Base-by-base conservation (phyloP, 2,329 filamentous ascomycete genomes). In the Stylonectria norvegica region DNA sequence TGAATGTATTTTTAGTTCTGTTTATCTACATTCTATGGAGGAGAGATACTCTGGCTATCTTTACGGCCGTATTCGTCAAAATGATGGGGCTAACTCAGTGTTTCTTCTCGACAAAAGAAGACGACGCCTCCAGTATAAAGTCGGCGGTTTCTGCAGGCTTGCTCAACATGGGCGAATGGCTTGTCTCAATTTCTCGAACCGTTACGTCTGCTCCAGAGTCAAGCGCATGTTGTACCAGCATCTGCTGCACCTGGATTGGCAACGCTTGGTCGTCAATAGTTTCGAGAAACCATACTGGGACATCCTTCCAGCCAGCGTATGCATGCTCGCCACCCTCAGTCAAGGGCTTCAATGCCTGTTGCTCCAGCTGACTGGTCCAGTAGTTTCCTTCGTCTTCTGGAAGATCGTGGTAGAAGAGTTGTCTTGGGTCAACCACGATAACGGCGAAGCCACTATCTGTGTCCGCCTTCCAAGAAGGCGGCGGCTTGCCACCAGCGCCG, bases 381-480 rank as follows among this genome's bases (percentile, higher is more conserved):
- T 58, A 57, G 4, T 66, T 56, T 0, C 58, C 68, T 36, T 76
- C 72, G 1, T 68, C 63, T 1, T 45, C 51, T 0, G 70, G 60
- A 1, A 77, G 42, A 51, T 78, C 73, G 43, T 76, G 70, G 42
- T 76, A 78, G 41, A 77, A 71, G 2, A 75, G 45, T 5, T 72
- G 57, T 5, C 62, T 47, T 0, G 68, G 55, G 14, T 66, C 48
- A 3, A 59, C 59, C 12, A 61, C 53, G 4, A 77, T 38, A 1
- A 65, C 63, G 1, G 67, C 67, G 29, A 62, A 67, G 4, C 72
- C 72, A 0, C 61, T 71, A 15, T 61, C 58, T 2, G 45, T 49
- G 34, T 73, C 64, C 1, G 60, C 51, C 0, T 55, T 53, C 68
- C 69, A 75, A 2, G 45, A 40, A 1, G 71, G 70, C 0, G 69